Evolutionary conservation across 1,284 basidiomycete species (phyloP).

Genomic region (Meira nashicola): DNA sequence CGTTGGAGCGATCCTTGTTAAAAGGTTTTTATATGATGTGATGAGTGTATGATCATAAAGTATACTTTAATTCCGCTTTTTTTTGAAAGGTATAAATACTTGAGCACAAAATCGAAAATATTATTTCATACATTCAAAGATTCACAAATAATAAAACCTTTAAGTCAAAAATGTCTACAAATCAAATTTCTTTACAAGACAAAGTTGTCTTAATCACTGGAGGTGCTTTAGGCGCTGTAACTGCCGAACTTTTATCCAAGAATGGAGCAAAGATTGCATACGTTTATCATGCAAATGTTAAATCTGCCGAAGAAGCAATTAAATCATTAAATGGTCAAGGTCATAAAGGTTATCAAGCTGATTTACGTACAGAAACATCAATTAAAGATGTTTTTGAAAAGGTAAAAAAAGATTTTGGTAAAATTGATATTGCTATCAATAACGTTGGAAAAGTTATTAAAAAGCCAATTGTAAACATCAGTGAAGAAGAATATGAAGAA

Average conservation of each 20-base stretch:
- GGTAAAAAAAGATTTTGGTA: constrained; percentile 9
- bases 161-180: neutral
- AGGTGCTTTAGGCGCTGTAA: constrained; percentile 4
- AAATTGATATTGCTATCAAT: constrained; percentile 15
- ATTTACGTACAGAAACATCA: constrained; percentile 12
- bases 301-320: neutral
- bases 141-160: no score
- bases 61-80: no score
- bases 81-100: no score
- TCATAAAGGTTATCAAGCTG: constrained; percentile 9
- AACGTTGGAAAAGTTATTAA: constrained; percentile 14
- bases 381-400: constrained; percentile 9
- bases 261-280: constrained; percentile 9
- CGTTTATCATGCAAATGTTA: constrained; percentile 5
- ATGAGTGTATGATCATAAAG: no score
- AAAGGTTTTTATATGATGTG: no score
- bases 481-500: constrained; percentile 13
- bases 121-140: neutral
- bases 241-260: constrained; percentile 9
- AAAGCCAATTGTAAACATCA: constrained; percentile 12
- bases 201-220: constrained; percentile 12
- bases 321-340: neutral
- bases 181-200: neutral
- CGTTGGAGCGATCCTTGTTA: no score
- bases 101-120: neutral